Evolutionary conservation across 257 asterid genomes (phyloP), one percentile per base, ranked within the genome.

Genomic region (Phtheirospermum japonicum): DNA sequence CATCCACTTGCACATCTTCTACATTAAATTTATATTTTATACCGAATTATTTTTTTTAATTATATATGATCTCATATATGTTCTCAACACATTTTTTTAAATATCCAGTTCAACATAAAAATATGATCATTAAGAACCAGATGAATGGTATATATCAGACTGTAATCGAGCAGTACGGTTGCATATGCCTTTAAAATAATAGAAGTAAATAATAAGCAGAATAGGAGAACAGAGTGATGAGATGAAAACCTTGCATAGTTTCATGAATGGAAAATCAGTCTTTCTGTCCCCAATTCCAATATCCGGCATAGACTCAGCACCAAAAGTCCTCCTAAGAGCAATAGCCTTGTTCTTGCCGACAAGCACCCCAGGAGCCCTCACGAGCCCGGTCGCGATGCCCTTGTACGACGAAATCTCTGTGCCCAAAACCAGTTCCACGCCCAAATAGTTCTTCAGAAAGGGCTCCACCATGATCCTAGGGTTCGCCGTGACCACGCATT

Each of bases 391-490:
- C n/a, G 71, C 71, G 9, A 63, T 0, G 5, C 75, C 75, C 51
- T 13, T 64, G 2, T 19, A 57, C 30, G 71, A 63, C 7, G 66
- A 17, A 32, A 63, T 64, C 57, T 77, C 83, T 0, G 75, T 74
- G 16, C 80, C 83, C 6, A 77, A 39, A 55, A 74, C 77, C 5
- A 37, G 10, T 1, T 74, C 77, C 3, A 45, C 65, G 0, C 59
- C 77, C 19, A 71, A 60, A 46, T 77, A 64, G 0, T 59, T 66
- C 40, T 59, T 71, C 55, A 71, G 57, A 61, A 77, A 74, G 0
- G 78, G 74, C 65, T 73, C 74, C 2, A 73, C 79, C 61, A 77
- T 63, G 75, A 48, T 48, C 54, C 54, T 48, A 5, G 54, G 54
- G 4, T 48, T 48, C 1, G 54, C 54, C 54, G 54, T 77, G 18